Base-by-base conservation (phyloP, 164 flowering plant genomes). In the Litsea cubeba region DNA sequence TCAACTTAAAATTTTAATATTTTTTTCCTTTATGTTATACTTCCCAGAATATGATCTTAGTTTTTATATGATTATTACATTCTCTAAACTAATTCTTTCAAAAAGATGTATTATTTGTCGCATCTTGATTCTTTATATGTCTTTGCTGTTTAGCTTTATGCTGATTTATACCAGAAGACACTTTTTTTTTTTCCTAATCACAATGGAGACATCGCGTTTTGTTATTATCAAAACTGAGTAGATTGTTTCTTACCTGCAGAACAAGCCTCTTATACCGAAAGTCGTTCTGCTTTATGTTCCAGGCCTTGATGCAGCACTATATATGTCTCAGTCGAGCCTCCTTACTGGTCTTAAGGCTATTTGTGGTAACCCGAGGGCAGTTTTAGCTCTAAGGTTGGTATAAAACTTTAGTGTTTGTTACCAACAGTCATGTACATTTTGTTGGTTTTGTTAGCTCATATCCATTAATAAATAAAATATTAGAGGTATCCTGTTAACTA, bases 301-400 rank as follows among this genome's bases (percentile, higher is more conserved):
- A 68, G 99, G 99, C 75, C 91, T 96, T 81, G 97, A 96, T 87
- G 97, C 99, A 11, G 92, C 91, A 69, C 76, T 94, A 75, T 96
- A 91, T 83, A 78, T 96, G 85, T 88, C 99, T 24, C 93, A 90
- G 65, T 79, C 86, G 66, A 87, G 84, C 64, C 17, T 77, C 50
- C 84, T 96, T 72, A 23, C 77, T 69, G 82, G 89, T 79, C 84
- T 94, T 49, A 91, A 88, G 74, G 82, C 87, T 74, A 83, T 73
- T 71, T 94, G 93, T 82, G 95, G 97, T 57, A 89, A 84, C 80
- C 98, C 99, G 51, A 86, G 84, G 82, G 81, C 99, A 60, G 94
- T 94, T 77, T 83, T 88, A 76, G 93, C 92, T 76, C 88, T 90
- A 46, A 94, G 98, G 99, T 95, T 84, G 79, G 93, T 84, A 26